These are phyloP conservation scores for Trichosporon coremiiforme DNA, from an alignment of 1,284 basidiomycete species.

Conservation along the genomic window DNA sequence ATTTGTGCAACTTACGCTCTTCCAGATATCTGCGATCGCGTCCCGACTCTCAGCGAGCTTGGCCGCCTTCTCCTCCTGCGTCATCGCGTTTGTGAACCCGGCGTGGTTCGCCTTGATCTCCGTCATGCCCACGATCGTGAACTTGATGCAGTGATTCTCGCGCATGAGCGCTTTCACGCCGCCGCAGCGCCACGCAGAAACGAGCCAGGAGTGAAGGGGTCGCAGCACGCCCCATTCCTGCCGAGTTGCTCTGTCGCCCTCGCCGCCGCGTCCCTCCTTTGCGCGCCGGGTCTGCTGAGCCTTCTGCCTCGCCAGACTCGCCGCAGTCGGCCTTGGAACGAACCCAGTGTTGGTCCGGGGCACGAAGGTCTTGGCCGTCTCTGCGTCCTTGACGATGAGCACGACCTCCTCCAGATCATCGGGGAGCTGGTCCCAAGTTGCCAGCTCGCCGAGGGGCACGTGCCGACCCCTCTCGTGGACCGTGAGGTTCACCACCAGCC, in stretches of 20 bases:
- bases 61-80: background rate
- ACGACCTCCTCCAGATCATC: slow-evolving; percentile 11
- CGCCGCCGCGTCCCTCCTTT: background rate
- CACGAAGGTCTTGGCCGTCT: slow-evolving; percentile 1
- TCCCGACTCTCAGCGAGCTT: background rate
- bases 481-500: slow-evolving; percentile 3
- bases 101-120: slow-evolving; percentile 12
- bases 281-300: background rate
- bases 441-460: slow-evolving; percentile 3
- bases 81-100: slow-evolving; percentile 4
- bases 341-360: background rate
- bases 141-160: background rate
- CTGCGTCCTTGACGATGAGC: slow-evolving; percentile 1
- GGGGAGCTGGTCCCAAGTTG: background rate
- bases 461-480: slow-evolving; percentile 2
- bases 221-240: slow-evolving; percentile 7
- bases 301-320: background rate
- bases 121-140: slow-evolving; percentile 11
- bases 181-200: background rate
- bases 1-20: background rate
- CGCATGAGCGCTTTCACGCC: slow-evolving; percentile 3
- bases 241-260: background rate
- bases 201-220: slow-evolving; percentile 8
- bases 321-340: background rate
- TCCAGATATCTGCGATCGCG: slow-evolving; percentile 5